Evolutionary conservation across 2,329 filamentous ascomycete genomes (phyloP), one percentile per base, ranked within the genome.

Genomic region (Harringtonia lauricola): DNA sequence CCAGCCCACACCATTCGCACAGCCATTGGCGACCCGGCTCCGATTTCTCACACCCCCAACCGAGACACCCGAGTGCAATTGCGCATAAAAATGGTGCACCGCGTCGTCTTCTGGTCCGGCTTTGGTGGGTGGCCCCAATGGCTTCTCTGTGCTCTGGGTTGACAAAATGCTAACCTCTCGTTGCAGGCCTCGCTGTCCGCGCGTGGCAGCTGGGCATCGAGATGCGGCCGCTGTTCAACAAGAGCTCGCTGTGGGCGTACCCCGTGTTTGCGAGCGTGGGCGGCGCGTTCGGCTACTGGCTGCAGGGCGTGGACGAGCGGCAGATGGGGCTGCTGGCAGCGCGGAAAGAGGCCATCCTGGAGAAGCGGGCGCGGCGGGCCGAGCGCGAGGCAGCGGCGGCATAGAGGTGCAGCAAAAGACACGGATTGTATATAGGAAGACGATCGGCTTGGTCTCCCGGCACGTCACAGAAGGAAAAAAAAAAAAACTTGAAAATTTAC

Each of bases 161-260:
- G 12, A 3, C n/a, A 14, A 7, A 2, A 22, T 29, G 5, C 37
- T 38, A 15, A 39, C 39, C n/a, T 8, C 13, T 3, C 12, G 17
- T 15, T 14, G 8, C 56, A 98, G 92, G 92, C 72, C 68, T 95
- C 57, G 88, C 85, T 60, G 83, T 89, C 60, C 86, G 90, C 57
- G 77, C 92, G 66, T 95, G 89, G 86, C 92, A 96, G 67, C 82
- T 98, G 63, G 92, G 90, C 59, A 92, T 98, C 63, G 88, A 98
- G 71, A 95, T 94, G 88, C 87, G 89, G 50, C 92, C 90, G 42
- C 82, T 95, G 65, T 86, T 96, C 75, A 81, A 83, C 67, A 79
- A 74, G 59, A 74, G 83, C 61, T 84, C 83, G 44, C 78, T 95
- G 58, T 94, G 87, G 84, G 87, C 80, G 41, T 98, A 95, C 70